Percentiles rank a stretch among this genome's conserved stretches.
phyloP scores from a whole-genome alignment of 805 yeast genomes.

The Kluyveromyces aestuarii region DNA sequence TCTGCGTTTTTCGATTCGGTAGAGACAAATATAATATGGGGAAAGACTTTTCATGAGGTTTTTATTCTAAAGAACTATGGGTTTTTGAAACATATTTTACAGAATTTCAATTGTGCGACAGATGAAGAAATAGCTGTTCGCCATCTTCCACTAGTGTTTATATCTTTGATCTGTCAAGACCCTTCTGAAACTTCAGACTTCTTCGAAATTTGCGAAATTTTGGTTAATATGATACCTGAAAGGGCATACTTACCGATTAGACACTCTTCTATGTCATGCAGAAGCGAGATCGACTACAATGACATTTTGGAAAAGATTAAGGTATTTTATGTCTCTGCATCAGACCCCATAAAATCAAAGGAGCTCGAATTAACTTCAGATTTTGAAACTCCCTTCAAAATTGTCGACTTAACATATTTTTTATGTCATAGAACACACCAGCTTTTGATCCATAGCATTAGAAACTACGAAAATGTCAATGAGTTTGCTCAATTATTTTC shows the following conservation, averaged over 20 bases:
- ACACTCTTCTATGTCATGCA: conserved; percentile 26
- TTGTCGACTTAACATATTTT: conserved; percentile 37
- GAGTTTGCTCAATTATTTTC: conserved; percentile 31
- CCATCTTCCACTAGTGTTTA: conserved; percentile 65
- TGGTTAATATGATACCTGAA: conserved; percentile 52
- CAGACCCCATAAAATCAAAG: conserved; percentile 9
- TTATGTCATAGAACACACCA: conserved; percentile 27
- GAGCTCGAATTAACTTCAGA: conserved; percentile 11
- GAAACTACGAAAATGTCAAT: conserved; percentile 14
- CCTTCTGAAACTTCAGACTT: conserved; percentile 22
- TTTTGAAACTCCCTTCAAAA: conserved; percentile 30
- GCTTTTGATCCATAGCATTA: conserved; percentile 18
- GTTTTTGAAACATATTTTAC: conserved; percentile 49
- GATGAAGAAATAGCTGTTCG: conserved; percentile 80
- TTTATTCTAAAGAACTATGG: conserved; percentile 31
- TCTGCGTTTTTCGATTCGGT: conserved; percentile 75
- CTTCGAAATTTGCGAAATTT: conserved; percentile 31
- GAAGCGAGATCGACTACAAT: conserved; percentile 7
- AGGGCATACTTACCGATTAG: conserved; percentile 51
- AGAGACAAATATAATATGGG: conserved; percentile 75
- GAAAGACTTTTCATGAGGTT: conserved; percentile 37
- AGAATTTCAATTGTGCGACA: conserved; percentile 52
- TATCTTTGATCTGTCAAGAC: conserved; percentile 32
- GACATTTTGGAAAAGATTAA: conserved; percentile 24
- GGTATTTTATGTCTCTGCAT: conserved; percentile 26